Percentiles rank a stretch among this genome's conserved stretches.
Conservation (phyloP, 2,329 filamentous ascomycete species). For the Septoria petroselini region DNA sequence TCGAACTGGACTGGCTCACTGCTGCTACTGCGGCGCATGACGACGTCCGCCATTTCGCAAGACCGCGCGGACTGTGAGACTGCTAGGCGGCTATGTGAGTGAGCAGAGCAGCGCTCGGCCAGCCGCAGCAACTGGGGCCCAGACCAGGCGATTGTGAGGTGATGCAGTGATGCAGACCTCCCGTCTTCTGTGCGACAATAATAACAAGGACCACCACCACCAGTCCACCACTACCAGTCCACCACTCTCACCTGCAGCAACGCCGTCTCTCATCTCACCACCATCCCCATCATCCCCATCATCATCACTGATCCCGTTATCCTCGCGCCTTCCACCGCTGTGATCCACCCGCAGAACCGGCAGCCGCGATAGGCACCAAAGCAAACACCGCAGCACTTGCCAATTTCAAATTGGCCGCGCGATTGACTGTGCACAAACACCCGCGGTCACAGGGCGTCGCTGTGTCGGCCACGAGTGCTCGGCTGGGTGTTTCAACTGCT, state of each 20-base stretch:
- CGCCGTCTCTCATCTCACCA: too few relatives aligned
- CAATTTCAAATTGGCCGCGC: constrained; percentile 21
- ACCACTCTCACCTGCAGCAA: neutral
- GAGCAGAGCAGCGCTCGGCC: neutral
- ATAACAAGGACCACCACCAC: too few relatives aligned
- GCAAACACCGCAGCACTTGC: neutral
- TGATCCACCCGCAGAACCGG: neutral
- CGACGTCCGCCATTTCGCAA: too few relatives aligned
- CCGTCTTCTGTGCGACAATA: too few relatives aligned
- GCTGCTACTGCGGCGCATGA: too few relatives aligned
- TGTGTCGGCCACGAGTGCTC: constrained; percentile 11
- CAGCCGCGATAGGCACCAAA: neutral
- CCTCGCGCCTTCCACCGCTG: neutral
- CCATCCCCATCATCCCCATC: too few relatives aligned
- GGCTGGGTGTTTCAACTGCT: constrained; percentile 17
- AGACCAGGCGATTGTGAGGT: too few relatives aligned
- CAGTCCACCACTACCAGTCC: neutral
- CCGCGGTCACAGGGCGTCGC: constrained; percentile 10
- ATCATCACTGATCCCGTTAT: too few relatives aligned
- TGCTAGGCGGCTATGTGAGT: too few relatives aligned
- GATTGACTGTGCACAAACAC: constrained; percentile 12
- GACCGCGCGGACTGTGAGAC: too few relatives aligned
- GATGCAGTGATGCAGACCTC: neutral
- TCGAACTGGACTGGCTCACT: too few relatives aligned
- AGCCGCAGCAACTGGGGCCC: too few relatives aligned